Conservation (phyloP, 2,329 filamentous ascomycete species). For the Graphilbum ipis-grandicollis region DNA sequence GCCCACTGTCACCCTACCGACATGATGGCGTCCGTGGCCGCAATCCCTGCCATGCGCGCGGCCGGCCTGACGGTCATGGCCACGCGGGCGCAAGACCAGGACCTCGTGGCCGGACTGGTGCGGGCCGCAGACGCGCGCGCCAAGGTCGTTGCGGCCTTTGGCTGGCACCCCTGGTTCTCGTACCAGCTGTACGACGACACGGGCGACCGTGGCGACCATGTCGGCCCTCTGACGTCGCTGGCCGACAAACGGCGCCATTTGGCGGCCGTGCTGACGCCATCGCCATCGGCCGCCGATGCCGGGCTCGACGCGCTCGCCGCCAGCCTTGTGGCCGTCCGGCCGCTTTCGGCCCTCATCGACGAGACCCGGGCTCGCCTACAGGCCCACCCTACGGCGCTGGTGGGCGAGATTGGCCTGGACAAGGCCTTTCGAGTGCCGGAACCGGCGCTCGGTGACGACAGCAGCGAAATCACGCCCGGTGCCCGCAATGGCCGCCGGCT, state of each 20-base stretch:
- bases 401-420: conserved; percentile 67
- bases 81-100: conserved; percentile 58
- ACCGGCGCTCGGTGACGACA: conserved; percentile 23
- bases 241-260: conserved; percentile 41
- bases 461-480: conserved; percentile 47
- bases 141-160: conserved; percentile 50
- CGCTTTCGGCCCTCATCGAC: conserved; percentile 23
- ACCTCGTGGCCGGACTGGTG: conserved; percentile 45
- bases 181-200: conserved; percentile 54
- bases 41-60: conserved; percentile 48
- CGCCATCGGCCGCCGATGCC: conserved; percentile 16
- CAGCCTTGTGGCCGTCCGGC: conserved; percentile 39
- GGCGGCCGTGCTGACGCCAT: conserved; percentile 41
- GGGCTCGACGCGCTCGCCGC: conserved; percentile 26
- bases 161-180: conserved; percentile 80
- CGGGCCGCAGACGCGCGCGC: conserved; percentile 1
- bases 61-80: conserved; percentile 58
- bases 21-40: conserved; percentile 43
- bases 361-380: conserved; percentile 38
- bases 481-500: conserved; percentile 52
- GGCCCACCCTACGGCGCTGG: conserved; percentile 39
- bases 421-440: conserved; percentile 59
- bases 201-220: not conserved
- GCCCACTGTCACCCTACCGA: conserved; percentile 78
- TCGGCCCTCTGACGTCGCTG: conserved; percentile 3